Evolutionary conservation across 305 asterid species (phyloP).

Genomic region (Fraxinus nigra): DNA sequence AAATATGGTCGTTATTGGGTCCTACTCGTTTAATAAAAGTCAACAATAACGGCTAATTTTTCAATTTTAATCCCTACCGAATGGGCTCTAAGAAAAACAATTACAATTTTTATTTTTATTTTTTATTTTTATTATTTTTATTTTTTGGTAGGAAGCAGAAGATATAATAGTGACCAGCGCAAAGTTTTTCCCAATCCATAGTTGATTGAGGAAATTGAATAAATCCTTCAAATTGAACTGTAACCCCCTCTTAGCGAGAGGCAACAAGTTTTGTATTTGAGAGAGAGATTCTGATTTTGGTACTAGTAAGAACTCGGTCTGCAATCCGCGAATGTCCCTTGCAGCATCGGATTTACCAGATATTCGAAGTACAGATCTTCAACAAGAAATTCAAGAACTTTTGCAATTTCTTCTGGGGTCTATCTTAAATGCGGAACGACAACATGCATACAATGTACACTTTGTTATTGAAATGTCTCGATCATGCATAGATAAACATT

Average conservation of each 20-base stretch:
- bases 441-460: too few species aligned
- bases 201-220: not conserved
- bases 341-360: not conserved
- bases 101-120: too few species aligned
- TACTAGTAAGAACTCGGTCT: not conserved
- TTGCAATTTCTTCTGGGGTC: not conserved
- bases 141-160: not conserved
- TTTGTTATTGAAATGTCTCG: too few species aligned
- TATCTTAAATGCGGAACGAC: too few species aligned
- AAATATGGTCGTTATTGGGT: too few species aligned
- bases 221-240: not conserved
- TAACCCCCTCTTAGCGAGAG: not conserved
- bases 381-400: not conserved
- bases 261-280: not conserved
- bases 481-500: too few species aligned
- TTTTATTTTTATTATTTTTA: too few species aligned
- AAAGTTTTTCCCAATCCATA: not conserved
- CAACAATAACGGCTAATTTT: too few species aligned
- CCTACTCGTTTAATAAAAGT: too few species aligned
- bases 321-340: not conserved
- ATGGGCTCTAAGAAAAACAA: too few species aligned
- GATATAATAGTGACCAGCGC: not conserved
- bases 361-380: not conserved
- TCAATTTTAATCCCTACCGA: too few species aligned
- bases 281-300: not conserved